These are phyloP conservation scores for Jaenimonas drosophilae DNA, from an alignment of 208 protist genomes.

Conservation along the genomic window DNA sequence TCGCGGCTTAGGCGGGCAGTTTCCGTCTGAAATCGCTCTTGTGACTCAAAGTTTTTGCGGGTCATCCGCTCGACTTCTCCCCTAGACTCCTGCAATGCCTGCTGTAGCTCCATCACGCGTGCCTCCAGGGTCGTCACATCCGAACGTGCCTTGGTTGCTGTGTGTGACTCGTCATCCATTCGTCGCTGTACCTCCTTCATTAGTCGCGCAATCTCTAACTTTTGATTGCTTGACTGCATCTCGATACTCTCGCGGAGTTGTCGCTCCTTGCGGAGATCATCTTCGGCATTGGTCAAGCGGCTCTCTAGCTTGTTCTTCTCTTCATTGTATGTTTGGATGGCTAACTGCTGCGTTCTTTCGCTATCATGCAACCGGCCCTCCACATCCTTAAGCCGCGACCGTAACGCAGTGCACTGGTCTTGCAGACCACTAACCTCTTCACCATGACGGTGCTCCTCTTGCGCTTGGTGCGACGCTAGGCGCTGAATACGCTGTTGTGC, in stretches of 20 bases:
- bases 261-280: not conserved
- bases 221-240: conserved; percentile 10
- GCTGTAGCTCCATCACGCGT: conserved; percentile 15
- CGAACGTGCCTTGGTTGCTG: conserved; percentile 17
- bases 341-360: too few species aligned
- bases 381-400: too few species aligned
- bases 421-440: conserved; percentile 30
- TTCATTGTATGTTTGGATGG: too few species aligned
- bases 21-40: conserved; percentile 56
- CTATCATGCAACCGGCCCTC: too few species aligned
- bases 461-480: conserved; percentile 18
- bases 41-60: conserved; percentile 7
- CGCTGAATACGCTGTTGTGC: conserved; percentile 45
- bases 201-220: conserved; percentile 15
- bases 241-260: conserved; percentile 9
- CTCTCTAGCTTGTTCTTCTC: too few species aligned
- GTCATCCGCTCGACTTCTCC: conserved; percentile 24
- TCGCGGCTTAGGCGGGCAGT: conserved; percentile 52
- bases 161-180: conserved; percentile 32
- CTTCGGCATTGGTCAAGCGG: too few species aligned
- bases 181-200: conserved; percentile 33
- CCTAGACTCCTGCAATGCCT: conserved; percentile 20
- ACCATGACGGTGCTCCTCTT: conserved; percentile 29
- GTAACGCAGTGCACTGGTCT: too few species aligned
- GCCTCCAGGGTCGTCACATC: conserved; percentile 25